Conservation (phyloP, 2,329 filamentous ascomycete species). For the Rutstroemia sp. region DNA sequence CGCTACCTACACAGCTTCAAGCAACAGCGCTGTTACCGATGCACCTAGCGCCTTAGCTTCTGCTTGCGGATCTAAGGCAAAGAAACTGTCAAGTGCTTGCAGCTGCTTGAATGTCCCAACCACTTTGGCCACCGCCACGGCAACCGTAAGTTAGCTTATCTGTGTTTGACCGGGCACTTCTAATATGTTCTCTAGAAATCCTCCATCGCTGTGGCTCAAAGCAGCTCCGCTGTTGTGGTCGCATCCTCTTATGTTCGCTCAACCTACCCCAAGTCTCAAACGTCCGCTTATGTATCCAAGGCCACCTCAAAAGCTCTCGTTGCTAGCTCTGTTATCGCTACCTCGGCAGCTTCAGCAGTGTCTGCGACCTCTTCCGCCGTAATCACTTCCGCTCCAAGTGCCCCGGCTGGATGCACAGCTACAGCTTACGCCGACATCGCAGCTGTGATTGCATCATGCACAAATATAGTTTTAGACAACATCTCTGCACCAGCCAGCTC, state of each 20-base stretch:
- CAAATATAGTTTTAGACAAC: constrained; percentile 34
- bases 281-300: no score
- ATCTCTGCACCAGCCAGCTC: constrained; percentile 33
- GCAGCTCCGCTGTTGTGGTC: no score
- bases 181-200: background rate
- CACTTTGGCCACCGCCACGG: background rate
- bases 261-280: no score
- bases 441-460: constrained; percentile 34
- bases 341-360: background rate
- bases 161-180: background rate
- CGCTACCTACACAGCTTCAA: constrained; percentile 11
- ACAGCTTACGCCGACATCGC: constrained; percentile 36
- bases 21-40: constrained; percentile 6
- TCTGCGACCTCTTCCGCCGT: background rate
- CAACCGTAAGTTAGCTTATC: background rate
- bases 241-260: no score
- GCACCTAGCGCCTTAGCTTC: constrained; percentile 8
- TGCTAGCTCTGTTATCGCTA: background rate
- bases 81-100: constrained; percentile 17
- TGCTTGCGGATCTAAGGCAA: constrained; percentile 11
- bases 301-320: background rate
- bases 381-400: background rate
- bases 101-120: constrained; percentile 8
- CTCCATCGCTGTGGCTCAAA: no score
- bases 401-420: constrained; percentile 40